phyloP scores from a whole-genome alignment of 306 rosid species.

The Inga leiocalycina region DNA sequence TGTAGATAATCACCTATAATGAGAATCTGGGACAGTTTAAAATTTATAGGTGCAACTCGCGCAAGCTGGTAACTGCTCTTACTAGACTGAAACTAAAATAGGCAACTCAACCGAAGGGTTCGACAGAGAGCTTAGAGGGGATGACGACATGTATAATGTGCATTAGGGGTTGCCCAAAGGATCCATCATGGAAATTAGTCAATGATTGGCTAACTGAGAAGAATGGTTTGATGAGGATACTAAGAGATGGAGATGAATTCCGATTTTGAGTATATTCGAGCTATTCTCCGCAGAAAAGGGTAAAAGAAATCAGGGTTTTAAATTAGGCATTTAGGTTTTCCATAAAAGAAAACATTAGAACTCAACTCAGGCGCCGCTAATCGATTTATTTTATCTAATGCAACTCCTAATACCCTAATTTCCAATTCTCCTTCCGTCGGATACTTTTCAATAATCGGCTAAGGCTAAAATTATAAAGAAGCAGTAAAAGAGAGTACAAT shows the following conservation, averaged over 20 bases:
- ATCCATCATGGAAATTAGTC: neutral
- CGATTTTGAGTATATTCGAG: neutral
- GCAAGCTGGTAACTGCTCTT: neutral
- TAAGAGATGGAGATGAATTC: neutral
- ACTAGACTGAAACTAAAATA: neutral
- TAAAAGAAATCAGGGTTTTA: neutral
- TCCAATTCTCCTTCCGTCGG: neutral
- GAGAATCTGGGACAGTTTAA: neutral
- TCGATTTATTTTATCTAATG: neutral
- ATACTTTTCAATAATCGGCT: neutral
- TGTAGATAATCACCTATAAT: neutral
- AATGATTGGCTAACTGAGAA: neutral
- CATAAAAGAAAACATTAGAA: neutral
- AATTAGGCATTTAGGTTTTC: neutral
- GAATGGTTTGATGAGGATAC: neutral
- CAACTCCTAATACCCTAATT: slow-evolving; percentile 1
- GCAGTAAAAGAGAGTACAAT: neutral
- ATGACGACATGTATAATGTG: neutral
- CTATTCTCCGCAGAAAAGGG: neutral
- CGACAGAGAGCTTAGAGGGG: neutral
- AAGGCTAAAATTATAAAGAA: neutral
- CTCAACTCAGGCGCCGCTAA: neutral
- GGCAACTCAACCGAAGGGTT: neutral
- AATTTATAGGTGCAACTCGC: neutral
- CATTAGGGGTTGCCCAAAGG: neutral